phyloP scores from a whole-genome alignment of 2,329 filamentous ascomycete genomes.

The Teratosphaeria gauchensis region DNA sequence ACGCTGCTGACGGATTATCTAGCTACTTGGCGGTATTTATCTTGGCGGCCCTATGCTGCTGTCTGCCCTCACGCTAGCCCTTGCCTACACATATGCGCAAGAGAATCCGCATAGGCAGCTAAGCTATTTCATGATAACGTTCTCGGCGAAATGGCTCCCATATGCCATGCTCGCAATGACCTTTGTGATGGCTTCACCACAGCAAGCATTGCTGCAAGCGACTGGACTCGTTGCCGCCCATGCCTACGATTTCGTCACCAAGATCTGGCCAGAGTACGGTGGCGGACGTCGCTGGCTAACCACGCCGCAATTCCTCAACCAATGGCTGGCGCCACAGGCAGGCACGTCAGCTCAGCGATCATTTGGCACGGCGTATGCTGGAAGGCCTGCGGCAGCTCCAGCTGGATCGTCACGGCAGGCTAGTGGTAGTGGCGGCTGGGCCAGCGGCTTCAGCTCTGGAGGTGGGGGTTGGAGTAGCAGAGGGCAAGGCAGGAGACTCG shows the following conservation, averaged over 20 bases:
- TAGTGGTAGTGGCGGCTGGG: conserved; percentile 22
- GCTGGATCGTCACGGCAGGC: conserved; percentile 16
- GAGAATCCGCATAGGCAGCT: conserved; percentile 70
- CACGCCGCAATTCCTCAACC: conserved; percentile 63
- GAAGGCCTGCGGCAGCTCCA: conserved; percentile 30
- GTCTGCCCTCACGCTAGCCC: conserved; percentile 59
- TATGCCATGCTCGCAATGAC: conserved; percentile 68
- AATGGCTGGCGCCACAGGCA: conserved; percentile 48
- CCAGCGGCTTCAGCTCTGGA: conserved; percentile 20
- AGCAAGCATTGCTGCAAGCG: conserved; percentile 51
- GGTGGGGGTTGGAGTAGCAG: conserved; percentile 46
- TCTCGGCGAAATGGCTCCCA: conserved; percentile 74
- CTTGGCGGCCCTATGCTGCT: conserved; percentile 45
- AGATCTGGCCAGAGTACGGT: conserved; percentile 81
- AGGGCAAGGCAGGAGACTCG: conserved; percentile 54
- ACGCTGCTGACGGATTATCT: conserved; percentile 7
- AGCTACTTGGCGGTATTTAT: conserved; percentile 33
- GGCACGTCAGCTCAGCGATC: conserved; percentile 34
- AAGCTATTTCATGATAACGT: conserved; percentile 71
- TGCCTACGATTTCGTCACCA: conserved; percentile 78
- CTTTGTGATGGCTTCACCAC: conserved; percentile 55
- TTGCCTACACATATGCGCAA: conserved; percentile 76
- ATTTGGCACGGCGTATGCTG: conserved; percentile 54
- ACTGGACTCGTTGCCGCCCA: conserved; percentile 83
- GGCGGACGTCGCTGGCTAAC: conserved; percentile 67